Percentiles rank a stretch among this genome's conserved stretches.
Conservation (phyloP, 495 filamentous ascomycete genomes). For the Penicillium coffeae region DNA sequence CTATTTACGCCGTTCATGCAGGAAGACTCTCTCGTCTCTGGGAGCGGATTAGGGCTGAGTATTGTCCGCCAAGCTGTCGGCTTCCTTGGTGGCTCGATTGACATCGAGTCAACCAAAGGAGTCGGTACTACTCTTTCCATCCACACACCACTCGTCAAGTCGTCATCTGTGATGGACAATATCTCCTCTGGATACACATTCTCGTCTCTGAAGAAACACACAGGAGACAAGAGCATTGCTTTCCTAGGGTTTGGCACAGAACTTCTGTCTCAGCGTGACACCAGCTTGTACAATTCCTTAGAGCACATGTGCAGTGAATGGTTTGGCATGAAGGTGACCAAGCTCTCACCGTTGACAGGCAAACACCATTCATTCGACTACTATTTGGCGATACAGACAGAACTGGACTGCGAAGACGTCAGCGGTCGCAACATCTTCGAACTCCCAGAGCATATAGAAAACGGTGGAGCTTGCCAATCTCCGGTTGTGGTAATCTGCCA, state of each 20-base stretch:
- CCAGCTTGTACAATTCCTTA: conserved; percentile 5
- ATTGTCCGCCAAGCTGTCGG: conserved; percentile 32
- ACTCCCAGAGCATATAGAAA: conserved; percentile 10
- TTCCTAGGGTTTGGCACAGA: conserved; percentile 3
- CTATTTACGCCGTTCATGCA: conserved; percentile 69
- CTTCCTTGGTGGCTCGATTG: conserved; percentile 25
- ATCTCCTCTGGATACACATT: conserved; percentile 8
- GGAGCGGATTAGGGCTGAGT: conserved; percentile 65
- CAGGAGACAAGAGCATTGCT: conserved; percentile 1
- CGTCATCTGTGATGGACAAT: conserved; percentile 15
- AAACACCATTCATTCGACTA: background rate
- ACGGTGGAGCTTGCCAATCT: background rate
- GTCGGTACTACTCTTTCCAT: conserved; percentile 55
- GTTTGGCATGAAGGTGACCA: conserved; percentile 9
- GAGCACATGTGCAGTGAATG: conserved; percentile 11
- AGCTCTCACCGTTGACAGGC: background rate
- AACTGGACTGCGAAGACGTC: conserved; percentile 5
- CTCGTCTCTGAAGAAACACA: conserved; percentile 1
- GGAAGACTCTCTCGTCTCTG: conserved; percentile 59
- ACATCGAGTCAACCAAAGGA: conserved; percentile 21
- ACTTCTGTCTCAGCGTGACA: conserved; percentile 3
- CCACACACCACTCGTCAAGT: conserved; percentile 26
- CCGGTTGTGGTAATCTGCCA: conserved; percentile 30
- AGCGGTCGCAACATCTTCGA: conserved; percentile 11
- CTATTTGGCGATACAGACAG: conserved; percentile 3